Percentiles rank a stretch among this genome's conserved stretches.
Evolutionary conservation across 2,329 filamentous ascomycete genomes (phyloP).

Genomic region (Colletotrichum plurivorum): DNA sequence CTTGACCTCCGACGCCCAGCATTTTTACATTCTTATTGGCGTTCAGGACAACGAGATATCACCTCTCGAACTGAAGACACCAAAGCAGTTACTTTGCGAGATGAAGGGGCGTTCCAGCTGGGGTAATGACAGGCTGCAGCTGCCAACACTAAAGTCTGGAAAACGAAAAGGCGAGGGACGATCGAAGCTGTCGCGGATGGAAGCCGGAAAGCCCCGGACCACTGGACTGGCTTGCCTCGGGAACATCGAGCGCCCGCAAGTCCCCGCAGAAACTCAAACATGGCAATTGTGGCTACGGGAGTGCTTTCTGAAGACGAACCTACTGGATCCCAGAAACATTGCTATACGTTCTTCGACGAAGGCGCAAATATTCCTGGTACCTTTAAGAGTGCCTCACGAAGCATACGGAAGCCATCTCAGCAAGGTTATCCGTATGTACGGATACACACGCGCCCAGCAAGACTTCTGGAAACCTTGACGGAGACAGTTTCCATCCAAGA

Average conservation of each 20-base stretch:
- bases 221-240: slow-evolving; percentile 6
- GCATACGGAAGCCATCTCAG: too few species aligned
- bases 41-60: background rate
- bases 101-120: slow-evolving; percentile 9
- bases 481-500: background rate
- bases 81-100: slow-evolving; percentile 3
- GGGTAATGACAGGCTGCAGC: background rate
- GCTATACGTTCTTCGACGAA: background rate
- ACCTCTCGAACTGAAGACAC: background rate
- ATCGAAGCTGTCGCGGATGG: background rate
- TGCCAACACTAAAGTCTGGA: background rate
- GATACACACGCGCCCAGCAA: background rate
- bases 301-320: background rate
- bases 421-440: background rate
- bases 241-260: slow-evolving; percentile 12
- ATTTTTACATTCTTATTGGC: background rate
- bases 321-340: background rate
- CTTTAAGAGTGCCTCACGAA: background rate
- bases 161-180: background rate
- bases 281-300: background rate
- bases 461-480: background rate
- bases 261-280: background rate
- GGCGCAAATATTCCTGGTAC: background rate
- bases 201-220: slow-evolving; percentile 10
- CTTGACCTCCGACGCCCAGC: background rate